A percentile compares a stretch with the other conserved stretches of the same genome.
Evolutionary conservation across 495 filamentous ascomycete genomes (phyloP).

Genomic region (Talaromyces ruber): DNA sequence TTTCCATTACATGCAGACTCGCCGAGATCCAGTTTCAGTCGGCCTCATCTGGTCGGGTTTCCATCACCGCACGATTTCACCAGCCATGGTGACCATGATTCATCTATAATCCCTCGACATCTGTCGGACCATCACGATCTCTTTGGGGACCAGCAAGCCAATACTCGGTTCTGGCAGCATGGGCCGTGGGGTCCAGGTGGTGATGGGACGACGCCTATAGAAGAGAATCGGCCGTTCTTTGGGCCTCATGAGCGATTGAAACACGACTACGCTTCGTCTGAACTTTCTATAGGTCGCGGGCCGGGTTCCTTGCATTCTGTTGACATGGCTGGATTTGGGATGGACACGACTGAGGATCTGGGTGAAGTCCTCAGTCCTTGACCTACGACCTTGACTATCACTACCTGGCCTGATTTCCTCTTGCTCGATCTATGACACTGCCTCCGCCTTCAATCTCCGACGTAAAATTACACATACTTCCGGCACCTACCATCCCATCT

Average conservation of each 20-base stretch:
- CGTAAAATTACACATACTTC: not conserved
- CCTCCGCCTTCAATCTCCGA: not conserved
- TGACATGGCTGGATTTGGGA: conserved; percentile 40
- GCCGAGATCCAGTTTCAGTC: conserved; percentile 39
- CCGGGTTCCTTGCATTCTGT: conserved; percentile 40
- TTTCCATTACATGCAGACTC: conserved; percentile 39
- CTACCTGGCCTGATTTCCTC: not conserved
- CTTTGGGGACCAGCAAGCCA: conserved; percentile 41
- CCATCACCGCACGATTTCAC: conserved; percentile 38
- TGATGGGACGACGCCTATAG: conserved; percentile 42
- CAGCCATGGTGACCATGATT: conserved; percentile 28
- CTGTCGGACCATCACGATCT: conserved; percentile 35
- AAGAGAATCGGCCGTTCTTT: conserved; percentile 40
- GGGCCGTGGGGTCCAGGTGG: conserved; percentile 34
- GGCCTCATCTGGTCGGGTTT: conserved; percentile 35
- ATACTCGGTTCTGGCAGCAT: conserved; percentile 41
- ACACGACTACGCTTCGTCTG: conserved; percentile 42
- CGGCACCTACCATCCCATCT: not conserved
- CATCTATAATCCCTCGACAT: conserved; percentile 7
- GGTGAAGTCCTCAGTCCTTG: conserved; percentile 31
- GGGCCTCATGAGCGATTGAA: conserved; percentile 40
- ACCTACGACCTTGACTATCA: conserved; percentile 5
- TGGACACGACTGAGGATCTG: conserved; percentile 33
- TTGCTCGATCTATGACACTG: not conserved
- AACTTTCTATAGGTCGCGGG: conserved; percentile 37